Conservation (phyloP, 352 stramenopile species). For the Globisporangium ultimum region DNA sequence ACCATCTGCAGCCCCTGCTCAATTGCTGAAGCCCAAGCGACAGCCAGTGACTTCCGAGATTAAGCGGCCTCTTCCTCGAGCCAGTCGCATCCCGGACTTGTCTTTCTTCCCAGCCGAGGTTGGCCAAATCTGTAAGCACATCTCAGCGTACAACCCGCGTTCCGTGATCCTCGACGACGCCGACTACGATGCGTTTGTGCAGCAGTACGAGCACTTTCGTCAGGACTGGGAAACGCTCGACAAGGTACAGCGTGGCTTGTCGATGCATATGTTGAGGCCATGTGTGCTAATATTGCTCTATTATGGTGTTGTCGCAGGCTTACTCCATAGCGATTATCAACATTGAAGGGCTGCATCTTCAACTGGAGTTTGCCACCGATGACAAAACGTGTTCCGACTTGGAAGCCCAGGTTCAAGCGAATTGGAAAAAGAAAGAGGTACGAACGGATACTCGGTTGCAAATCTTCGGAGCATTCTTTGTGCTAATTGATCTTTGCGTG, state of each 20-base stretch:
- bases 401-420: constrained; percentile 21
- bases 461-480: not conserved
- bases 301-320: constrained; percentile 14
- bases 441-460: too few relatives aligned
- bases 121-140: constrained; percentile 50
- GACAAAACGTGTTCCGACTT: constrained; percentile 16
- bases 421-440: constrained; percentile 34
- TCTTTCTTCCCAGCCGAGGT: constrained; percentile 47
- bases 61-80: constrained; percentile 27
- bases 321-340: constrained; percentile 55
- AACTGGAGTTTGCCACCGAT: constrained; percentile 21
- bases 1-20: not conserved
- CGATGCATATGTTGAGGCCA: not conserved
- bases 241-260: constrained; percentile 27
- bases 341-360: constrained; percentile 38
- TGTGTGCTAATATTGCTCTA: not conserved
- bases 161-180: constrained; percentile 59
- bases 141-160: constrained; percentile 41
- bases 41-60: constrained; percentile 1
- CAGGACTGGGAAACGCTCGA: constrained; percentile 68
- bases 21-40: not conserved
- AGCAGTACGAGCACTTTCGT: constrained; percentile 43
- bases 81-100: constrained; percentile 37
- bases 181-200: constrained; percentile 54
- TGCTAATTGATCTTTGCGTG: not conserved